Conservation (phyloP, 805 yeast genomes). For the Candida insectalens region DNA sequence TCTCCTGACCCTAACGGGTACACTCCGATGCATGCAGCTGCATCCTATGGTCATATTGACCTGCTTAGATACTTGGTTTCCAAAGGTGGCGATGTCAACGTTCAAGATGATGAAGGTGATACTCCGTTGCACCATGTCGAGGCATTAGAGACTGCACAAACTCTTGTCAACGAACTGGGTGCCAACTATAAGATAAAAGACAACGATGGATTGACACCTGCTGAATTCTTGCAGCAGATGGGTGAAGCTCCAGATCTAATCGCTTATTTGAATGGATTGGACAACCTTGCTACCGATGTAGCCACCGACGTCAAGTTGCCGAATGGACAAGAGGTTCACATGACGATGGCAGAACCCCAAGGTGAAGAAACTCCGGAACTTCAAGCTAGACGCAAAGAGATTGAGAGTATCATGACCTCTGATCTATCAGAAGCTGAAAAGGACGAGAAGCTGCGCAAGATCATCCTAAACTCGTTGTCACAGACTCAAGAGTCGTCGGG, state of each 20-base stretch:
- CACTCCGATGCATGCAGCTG: conserved; percentile 96
- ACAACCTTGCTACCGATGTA: conserved; percentile 10
- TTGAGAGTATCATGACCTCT: conserved; percentile 51
- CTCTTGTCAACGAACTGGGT: conserved; percentile 53
- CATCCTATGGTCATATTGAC: conserved; percentile 77
- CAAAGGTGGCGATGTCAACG: conserved; percentile 70
- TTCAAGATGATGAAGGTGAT: conserved; percentile 85
- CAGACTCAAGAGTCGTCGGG: conserved; percentile 27
- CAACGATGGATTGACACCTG: conserved; percentile 65
- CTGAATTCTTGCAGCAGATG: conserved; percentile 71
- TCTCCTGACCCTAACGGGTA: conserved; percentile 88
- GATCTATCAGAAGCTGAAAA: conserved; percentile 58
- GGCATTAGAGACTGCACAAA: conserved; percentile 51
- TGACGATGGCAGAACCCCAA: conserved; percentile 26
- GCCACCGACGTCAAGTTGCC: conserved; percentile 19
- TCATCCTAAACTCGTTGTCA: conserved; percentile 57
- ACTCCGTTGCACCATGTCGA: conserved; percentile 93
- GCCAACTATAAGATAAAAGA: conserved; percentile 63
- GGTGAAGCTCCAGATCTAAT: conserved; percentile 76
- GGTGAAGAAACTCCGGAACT: conserved; percentile 32
- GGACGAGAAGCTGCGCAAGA: conserved; percentile 63
- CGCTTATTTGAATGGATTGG: conserved; percentile 43
- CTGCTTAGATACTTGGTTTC: conserved; percentile 47
- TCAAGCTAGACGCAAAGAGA: conserved; percentile 47
- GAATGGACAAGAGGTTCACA: conserved; percentile 41